Base-by-base conservation (phyloP, 768 basidiomycete species). In the Suillus clintonianus region DNA sequence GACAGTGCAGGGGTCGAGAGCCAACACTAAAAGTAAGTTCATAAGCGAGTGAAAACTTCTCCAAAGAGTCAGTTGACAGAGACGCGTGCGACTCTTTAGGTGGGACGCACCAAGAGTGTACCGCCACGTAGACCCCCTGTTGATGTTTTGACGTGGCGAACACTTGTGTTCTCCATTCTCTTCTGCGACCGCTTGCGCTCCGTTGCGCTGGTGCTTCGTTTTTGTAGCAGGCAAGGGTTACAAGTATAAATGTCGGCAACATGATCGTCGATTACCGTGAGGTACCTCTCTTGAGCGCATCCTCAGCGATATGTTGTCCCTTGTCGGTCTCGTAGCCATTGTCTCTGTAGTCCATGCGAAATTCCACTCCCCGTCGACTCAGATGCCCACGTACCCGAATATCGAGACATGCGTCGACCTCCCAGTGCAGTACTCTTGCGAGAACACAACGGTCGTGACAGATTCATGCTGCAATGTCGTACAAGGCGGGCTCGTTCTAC, bases 401-500 rank as follows among this genome's bases (percentile, higher is more conserved):
- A 71, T 88, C 53, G 59, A 78, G 10, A 72, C 82, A 15, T 89
- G 88, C 63, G 67, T 77, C 37, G 77, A 71, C 56, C 73, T 86
- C 67, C 80, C 83, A 10, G 71, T 80, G 32, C 75, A 81, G 50
- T 88, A 82, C 69, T 89, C 86, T 1, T 89, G 88, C 72, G 87
- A 89, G 74, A 90, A 90, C 69, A 85, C 85, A 27, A 85, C 86
- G 0, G 70, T 68, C 2, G 81, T 90, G 65, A 68, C 75, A 34
- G 82, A 89, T 67, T 84, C 86, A 24, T 90, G 88, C 68, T 91
- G 88, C 70, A 87, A 85, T 5, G 84, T 88, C 1, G 86, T 83
- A 11, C 85, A 85, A 5, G 88, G 89, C 32, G 88, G 89, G 14
- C 78, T 88, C 19, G 86, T 90, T 17, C 72, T 90, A 62, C 83